phyloP scores from a whole-genome alignment of 768 basidiomycete genomes.

The Suillus spraguei region DNA sequence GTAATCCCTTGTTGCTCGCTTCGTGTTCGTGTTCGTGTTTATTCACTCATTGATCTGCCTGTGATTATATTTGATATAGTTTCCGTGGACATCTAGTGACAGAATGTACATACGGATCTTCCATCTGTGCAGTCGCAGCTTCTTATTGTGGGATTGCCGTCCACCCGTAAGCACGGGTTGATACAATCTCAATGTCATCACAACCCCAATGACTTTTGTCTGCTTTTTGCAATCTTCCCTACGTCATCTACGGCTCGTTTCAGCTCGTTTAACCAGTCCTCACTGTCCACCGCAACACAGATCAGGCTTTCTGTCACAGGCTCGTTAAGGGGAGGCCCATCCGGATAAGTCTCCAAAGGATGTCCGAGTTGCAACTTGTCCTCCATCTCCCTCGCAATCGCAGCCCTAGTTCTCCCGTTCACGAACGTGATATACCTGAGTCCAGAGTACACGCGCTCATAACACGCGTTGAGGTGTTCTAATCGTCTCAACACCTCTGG shows the following conservation, averaged over 20 bases:
- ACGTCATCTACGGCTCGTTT: slow-evolving; percentile 73
- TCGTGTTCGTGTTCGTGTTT: slow-evolving; percentile 8
- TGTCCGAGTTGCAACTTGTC: slow-evolving; percentile 54
- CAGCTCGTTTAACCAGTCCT: slow-evolving; percentile 68
- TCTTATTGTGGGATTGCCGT: too few species aligned
- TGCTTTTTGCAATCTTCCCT: slow-evolving; percentile 74
- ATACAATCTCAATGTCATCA: neutral
- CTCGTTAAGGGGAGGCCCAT: slow-evolving; percentile 30
- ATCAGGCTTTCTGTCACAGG: slow-evolving; percentile 41
- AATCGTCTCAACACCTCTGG: slow-evolving; percentile 77
- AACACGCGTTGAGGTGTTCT: slow-evolving; percentile 72
- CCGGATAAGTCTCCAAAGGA: slow-evolving; percentile 42
- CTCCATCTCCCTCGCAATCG: slow-evolving; percentile 83
- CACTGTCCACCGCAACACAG: slow-evolving; percentile 40
- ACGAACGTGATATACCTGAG: slow-evolving; percentile 93
- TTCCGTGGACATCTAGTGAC: neutral
- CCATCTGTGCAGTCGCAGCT: too few species aligned
- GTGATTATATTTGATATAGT: neutral
- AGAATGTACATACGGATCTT: slow-evolving; percentile 1
- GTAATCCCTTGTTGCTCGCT: neutral
- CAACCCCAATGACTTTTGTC: slow-evolving; percentile 41
- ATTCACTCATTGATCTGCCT: neutral
- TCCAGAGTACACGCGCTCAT: slow-evolving; percentile 72
- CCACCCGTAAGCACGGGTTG: too few species aligned
- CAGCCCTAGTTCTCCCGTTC: slow-evolving; percentile 74